These are phyloP conservation scores for Chloranthus sessilifolius DNA, from an alignment of 164 flowering plant species.

Conservation along the genomic window DNA sequence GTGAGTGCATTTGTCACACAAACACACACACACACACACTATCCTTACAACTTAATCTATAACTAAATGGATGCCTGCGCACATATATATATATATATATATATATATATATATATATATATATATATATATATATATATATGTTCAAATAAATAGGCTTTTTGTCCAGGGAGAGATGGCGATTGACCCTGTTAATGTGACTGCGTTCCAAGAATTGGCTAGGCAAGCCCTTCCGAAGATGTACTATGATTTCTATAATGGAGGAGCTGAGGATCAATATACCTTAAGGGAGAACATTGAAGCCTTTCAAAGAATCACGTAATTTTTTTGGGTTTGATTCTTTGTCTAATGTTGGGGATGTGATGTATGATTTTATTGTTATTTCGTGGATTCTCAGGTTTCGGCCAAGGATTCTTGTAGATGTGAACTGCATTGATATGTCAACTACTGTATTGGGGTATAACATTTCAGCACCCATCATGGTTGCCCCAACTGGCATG, in stretches of 20 bases:
- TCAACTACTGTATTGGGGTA: conserved; percentile 60
- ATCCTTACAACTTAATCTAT: too few relatives aligned
- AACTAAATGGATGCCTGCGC: too few relatives aligned
- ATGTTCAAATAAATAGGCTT: neutral
- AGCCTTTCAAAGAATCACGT: conserved; percentile 69
- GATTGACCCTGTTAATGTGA: conserved; percentile 52
- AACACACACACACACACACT: too few relatives aligned
- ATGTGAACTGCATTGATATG: conserved; percentile 60
- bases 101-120: too few relatives aligned
- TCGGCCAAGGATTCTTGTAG: conserved; percentile 67
- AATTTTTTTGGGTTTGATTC: too few relatives aligned
- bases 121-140: too few relatives aligned
- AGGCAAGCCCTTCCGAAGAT: conserved; percentile 66
- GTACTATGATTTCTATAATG: conserved; percentile 65
- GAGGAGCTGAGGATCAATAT: conserved; percentile 79
- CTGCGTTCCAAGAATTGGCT: conserved; percentile 68
- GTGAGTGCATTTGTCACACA: too few relatives aligned
- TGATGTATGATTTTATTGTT: too few relatives aligned
- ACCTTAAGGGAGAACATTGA: conserved; percentile 54
- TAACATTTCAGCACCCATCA: conserved; percentile 56
- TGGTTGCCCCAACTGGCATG: conserved; percentile 71
- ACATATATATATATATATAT: too few relatives aligned
- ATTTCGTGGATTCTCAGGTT: conserved; percentile 36
- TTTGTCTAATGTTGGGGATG: neutral
- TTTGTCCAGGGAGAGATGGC: conserved; percentile 37